Evolutionary conservation across 768 basidiomycete genomes (phyloP), one percentile per base, ranked within the genome.

Genomic region (Trametes elegans): DNA sequence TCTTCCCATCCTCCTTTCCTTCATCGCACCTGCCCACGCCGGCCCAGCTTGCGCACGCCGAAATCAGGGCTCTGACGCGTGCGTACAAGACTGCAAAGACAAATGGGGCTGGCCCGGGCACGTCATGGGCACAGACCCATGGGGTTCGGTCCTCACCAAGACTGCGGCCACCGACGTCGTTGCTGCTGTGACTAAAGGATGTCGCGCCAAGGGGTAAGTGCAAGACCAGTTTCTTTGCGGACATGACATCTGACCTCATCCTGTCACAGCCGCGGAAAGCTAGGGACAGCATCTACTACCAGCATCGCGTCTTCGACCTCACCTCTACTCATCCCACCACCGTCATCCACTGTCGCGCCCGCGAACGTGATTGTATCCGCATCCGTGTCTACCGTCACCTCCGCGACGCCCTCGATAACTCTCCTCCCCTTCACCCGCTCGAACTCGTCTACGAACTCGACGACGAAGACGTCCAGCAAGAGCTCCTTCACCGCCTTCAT

Each of bases 41-140:
- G 59, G 66, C 23, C 65, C 66, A 23, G 59, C 68, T 38, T 64
- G 64, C 58, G 59, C 64, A 43, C 62, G 57, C 44, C 52, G 65
- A 54, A 44, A 55, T 56, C 51, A 64, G 55, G 61, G 63, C 29
- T 35, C 35, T 40, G 58, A 54, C 40, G 49, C 47, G 28, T 67
- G 66, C 48, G 26, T 61, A 11, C n/a, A 42, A 13, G 41, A 44
- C 13, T 72, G 68, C 59, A 56, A 41, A 23, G 39, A 49, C 38
- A 59, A 62, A 29, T 70, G 68, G 66, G 71, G 71, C 13, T 73
- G 76, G 73, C 68, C 76, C 13, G 79, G 79, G 18, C 62, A 63
- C 13, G 68, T 73, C 49, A 80, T 83, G 77, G 79, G 78, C 53
- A 72, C 69, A n/a, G 76, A 83, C 64, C 75, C 71, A 26, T 85